A percentile compares a stretch with the other conserved stretches of the same genome.
Conservation (phyloP, 2,329 filamentous ascomycete genomes). For the Pseudocercospora vitis region DNA sequence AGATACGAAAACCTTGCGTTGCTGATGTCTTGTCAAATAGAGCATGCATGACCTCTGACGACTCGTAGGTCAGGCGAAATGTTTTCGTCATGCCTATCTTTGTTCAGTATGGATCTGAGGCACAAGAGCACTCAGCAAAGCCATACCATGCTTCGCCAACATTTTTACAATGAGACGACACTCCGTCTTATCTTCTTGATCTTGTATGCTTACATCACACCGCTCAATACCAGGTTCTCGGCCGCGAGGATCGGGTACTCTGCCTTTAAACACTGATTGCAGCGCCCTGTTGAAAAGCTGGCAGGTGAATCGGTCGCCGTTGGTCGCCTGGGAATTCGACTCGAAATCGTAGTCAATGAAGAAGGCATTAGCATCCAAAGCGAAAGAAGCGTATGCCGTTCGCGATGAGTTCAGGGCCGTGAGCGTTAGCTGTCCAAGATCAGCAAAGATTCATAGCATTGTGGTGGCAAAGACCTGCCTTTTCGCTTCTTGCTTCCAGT, state of each 20-base stretch:
- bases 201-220: conserved; percentile 72
- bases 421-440: conserved; percentile 61
- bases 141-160: conserved; percentile 67
- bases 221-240: conserved; percentile 70
- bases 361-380: conserved; percentile 66
- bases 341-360: conserved; percentile 70
- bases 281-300: conserved; percentile 69
- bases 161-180: conserved; percentile 75
- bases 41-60: conserved; percentile 71
- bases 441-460: conserved; percentile 12
- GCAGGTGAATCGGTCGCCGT: conserved; percentile 63
- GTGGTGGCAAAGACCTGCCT: conserved; percentile 48
- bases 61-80: conserved; percentile 73
- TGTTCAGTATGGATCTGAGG: conserved; percentile 20
- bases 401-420: conserved; percentile 78
- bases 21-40: conserved; percentile 69
- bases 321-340: conserved; percentile 24
- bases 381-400: conserved; percentile 74
- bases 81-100: conserved; percentile 68
- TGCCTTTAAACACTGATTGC: conserved; percentile 71
- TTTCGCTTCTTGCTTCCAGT: conserved; percentile 69
- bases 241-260: conserved; percentile 63
- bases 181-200: conserved; percentile 64
- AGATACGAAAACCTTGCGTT: conserved; percentile 70
- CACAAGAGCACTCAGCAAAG: not conserved